These are phyloP conservation scores for Saitozyma sp. DNA, from an alignment of 768 basidiomycete genomes.

Conservation along the genomic window DNA sequence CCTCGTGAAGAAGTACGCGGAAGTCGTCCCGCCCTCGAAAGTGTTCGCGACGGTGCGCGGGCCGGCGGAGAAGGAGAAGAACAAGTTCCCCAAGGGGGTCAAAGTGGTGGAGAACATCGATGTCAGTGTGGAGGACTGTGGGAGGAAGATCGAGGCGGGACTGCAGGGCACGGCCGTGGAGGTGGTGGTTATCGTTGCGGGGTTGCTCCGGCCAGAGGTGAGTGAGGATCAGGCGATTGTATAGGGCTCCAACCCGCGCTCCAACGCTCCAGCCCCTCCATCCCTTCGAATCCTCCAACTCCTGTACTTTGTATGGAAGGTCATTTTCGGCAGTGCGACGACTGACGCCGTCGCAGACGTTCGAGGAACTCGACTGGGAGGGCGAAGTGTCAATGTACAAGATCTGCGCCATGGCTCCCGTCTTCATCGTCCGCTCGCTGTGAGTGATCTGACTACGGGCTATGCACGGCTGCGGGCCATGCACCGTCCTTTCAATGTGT, in stretches of 20 bases:
- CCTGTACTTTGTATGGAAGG: no score
- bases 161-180: constrained; percentile 52
- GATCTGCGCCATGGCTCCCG: constrained; percentile 56
- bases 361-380: constrained; percentile 54
- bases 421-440: constrained; percentile 35
- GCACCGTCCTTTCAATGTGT: neutral
- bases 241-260: no score
- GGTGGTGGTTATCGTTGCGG: constrained; percentile 54
- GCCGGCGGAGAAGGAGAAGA: neutral
- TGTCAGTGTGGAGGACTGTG: constrained; percentile 51
- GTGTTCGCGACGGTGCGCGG: constrained; percentile 55
- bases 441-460: constrained; percentile 8
- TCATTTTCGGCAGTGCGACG: neutral
- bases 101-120: constrained; percentile 55
- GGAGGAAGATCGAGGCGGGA: constrained; percentile 52
- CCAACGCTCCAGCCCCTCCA: no score
- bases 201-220: constrained; percentile 55
- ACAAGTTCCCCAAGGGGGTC: constrained; percentile 50
- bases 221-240: constrained; percentile 10
- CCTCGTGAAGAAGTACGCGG: constrained; percentile 46
- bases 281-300: no score
- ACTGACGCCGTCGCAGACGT: constrained; percentile 38
- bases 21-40: constrained; percentile 34
- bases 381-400: constrained; percentile 58
- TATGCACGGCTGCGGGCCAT: neutral